A percentile compares a stretch with the other conserved stretches of the same genome.
Conservation (phyloP, 208 protist species). For the Porcisia deanei region DNA sequence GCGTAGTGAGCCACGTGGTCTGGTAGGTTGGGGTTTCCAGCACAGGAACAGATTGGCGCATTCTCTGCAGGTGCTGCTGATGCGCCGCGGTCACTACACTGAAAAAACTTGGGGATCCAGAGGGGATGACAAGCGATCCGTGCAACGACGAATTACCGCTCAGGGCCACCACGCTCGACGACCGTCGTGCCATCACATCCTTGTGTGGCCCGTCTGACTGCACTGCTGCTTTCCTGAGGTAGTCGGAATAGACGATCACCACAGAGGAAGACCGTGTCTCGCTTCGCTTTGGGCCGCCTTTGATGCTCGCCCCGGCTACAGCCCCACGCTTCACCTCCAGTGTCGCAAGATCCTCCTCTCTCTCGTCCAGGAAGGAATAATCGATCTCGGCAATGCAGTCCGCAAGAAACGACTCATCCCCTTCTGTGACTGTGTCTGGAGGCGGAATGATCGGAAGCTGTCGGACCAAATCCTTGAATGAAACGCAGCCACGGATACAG, state of each 20-base stretch:
- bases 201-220: slow-evolving; percentile 16
- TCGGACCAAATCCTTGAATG: slow-evolving; percentile 14
- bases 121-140: slow-evolving; percentile 1
- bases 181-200: slow-evolving; percentile 10
- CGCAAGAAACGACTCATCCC: slow-evolving; percentile 37
- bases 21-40: slow-evolving; percentile 38
- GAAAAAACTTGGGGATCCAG: not conserved
- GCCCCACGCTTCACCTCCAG: slow-evolving; percentile 6
- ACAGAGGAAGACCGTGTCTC: slow-evolving; percentile 24
- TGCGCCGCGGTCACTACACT: not conserved
- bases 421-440: slow-evolving; percentile 20
- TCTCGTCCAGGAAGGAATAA: slow-evolving; percentile 22
- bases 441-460: slow-evolving; percentile 13
- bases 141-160: slow-evolving; percentile 20
- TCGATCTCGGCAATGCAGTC: slow-evolving; percentile 50
- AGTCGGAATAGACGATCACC: slow-evolving; percentile 26
- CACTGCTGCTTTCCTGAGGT: slow-evolving; percentile 17
- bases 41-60: not conserved
- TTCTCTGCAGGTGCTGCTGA: not conserved
- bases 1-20: slow-evolving; percentile 58
- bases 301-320: not conserved
- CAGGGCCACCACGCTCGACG: slow-evolving; percentile 6
- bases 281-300: slow-evolving; percentile 2
- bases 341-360: slow-evolving; percentile 23
- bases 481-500: slow-evolving; percentile 26